Conservation (phyloP, 2,329 filamentous ascomycete species). For the Nemania serpens region DNA sequence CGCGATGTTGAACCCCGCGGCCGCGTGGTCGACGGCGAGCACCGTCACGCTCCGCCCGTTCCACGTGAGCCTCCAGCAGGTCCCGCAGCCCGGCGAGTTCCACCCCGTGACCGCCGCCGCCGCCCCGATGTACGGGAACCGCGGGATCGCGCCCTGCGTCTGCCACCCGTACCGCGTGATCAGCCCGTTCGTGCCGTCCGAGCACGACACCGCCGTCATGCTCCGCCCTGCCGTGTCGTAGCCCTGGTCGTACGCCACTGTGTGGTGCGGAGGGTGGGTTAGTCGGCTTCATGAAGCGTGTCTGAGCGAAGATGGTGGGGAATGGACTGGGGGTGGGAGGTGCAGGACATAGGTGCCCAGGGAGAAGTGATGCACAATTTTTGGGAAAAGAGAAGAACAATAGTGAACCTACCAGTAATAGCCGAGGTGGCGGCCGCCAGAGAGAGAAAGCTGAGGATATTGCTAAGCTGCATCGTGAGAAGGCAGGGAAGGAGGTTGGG, state of each 20-base stretch:
- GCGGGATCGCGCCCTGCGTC: conserved; percentile 55
- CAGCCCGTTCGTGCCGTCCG: conserved; percentile 69
- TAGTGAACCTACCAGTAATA: conserved; percentile 29
- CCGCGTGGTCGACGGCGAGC: conserved; percentile 59
- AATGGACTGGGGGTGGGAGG: not conserved
- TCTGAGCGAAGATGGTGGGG: not conserved
- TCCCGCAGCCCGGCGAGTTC: conserved; percentile 62
- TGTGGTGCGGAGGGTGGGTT: conserved; percentile 32
- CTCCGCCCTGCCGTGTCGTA: conserved; percentile 67
- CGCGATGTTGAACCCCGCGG: conserved; percentile 60
- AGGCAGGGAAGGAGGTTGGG: too few relatives aligned
- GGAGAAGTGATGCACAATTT: not conserved
- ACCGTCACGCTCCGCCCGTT: conserved; percentile 57
- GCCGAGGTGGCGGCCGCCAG: conserved; percentile 37
- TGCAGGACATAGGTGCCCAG: not conserved
- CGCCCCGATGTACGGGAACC: conserved; percentile 62
- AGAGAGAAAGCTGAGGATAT: conserved; percentile 38
- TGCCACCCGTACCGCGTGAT: conserved; percentile 64
- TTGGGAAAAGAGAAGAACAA: not conserved
- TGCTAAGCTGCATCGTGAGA: conserved; percentile 43
- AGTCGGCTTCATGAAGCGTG: not conserved
- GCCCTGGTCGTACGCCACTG: conserved; percentile 72
- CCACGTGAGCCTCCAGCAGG: conserved; percentile 62
- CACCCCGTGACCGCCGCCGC: conserved; percentile 56
- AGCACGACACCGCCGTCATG: conserved; percentile 66